These are phyloP conservation scores for Gaeumannomyces sp. DNA, from an alignment of 2,329 filamentous ascomycete species.

Conservation along the genomic window DNA sequence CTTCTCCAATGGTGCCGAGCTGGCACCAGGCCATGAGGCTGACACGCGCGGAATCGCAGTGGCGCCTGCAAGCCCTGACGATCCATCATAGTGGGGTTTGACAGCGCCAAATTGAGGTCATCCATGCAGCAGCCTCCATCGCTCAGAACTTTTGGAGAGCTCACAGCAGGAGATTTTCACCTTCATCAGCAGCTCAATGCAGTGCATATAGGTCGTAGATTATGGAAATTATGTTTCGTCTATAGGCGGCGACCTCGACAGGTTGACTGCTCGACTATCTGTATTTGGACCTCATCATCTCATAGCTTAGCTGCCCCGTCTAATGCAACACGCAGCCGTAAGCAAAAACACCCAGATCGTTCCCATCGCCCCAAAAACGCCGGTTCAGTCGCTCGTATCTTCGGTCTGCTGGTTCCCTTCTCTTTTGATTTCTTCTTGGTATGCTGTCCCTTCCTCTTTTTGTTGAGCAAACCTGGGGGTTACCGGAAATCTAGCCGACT, in stretches of 20 bases:
- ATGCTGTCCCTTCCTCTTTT: neutral
- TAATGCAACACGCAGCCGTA: neutral
- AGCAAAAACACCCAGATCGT: neutral
- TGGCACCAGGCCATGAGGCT: neutral
- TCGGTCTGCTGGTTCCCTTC: neutral
- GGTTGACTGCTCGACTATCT: neutral
- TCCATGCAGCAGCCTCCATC: too few relatives aligned
- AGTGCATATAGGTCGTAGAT: neutral
- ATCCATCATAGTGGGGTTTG: neutral
- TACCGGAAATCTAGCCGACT: neutral
- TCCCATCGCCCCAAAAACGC: slow-evolving; percentile 1
- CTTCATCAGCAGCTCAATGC: too few relatives aligned
- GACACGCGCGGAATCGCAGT: neutral
- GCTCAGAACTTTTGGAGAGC: neutral
- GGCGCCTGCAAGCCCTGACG: neutral
- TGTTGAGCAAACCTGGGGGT: neutral
- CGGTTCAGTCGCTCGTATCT: slow-evolving; percentile 1
- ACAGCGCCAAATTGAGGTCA: neutral
- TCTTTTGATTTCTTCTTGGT: neutral
- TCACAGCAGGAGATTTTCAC: neutral
- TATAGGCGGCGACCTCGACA: neutral
- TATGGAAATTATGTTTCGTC: neutral
- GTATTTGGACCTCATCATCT: neutral
- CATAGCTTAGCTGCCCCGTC: neutral
- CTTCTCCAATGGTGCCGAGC: neutral